Evolutionary conservation across 305 asterid species (phyloP).

Genomic region (Rubia balearica): DNA sequence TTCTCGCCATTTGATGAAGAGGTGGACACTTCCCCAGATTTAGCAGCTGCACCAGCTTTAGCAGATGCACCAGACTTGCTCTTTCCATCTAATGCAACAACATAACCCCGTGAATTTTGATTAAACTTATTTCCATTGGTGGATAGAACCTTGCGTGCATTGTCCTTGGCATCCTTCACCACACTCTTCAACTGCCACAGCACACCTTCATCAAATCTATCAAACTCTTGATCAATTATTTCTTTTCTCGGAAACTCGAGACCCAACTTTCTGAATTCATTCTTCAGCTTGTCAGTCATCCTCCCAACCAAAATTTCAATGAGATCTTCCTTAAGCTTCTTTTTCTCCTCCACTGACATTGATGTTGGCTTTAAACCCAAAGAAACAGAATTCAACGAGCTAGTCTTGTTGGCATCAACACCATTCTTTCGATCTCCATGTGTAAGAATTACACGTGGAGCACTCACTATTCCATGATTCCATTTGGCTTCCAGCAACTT

Average conservation of each 20-base stretch:
- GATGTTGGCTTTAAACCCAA: conserved; percentile 9
- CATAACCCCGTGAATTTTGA: background rate
- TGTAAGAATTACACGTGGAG: conserved; percentile 12
- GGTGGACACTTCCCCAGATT: conserved; percentile 44
- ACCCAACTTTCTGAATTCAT: background rate
- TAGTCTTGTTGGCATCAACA: conserved; percentile 15
- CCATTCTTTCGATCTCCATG: conserved; percentile 20
- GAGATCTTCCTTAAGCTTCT: conserved; percentile 9
- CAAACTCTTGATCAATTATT: background rate
- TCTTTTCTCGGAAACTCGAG: background rate
- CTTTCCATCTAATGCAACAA: too few relatives aligned
- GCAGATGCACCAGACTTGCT: background rate
- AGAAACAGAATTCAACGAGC: conserved; percentile 16
- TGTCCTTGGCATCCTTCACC: background rate
- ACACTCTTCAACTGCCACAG: background rate
- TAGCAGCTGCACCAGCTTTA: conserved; percentile 16
- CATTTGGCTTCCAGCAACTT: conserved; percentile 36
- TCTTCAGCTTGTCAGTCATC: background rate
- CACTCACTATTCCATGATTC: conserved; percentile 26
- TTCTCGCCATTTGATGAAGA: conserved; percentile 23
- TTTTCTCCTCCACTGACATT: conserved; percentile 26
- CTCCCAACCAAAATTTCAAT: background rate
- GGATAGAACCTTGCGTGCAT: background rate
- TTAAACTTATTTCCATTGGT: background rate
- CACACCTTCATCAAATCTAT: background rate